Base-by-base conservation (phyloP, 2,329 filamentous ascomycete genomes). In the Colletotrichum higginsianum region DNA sequence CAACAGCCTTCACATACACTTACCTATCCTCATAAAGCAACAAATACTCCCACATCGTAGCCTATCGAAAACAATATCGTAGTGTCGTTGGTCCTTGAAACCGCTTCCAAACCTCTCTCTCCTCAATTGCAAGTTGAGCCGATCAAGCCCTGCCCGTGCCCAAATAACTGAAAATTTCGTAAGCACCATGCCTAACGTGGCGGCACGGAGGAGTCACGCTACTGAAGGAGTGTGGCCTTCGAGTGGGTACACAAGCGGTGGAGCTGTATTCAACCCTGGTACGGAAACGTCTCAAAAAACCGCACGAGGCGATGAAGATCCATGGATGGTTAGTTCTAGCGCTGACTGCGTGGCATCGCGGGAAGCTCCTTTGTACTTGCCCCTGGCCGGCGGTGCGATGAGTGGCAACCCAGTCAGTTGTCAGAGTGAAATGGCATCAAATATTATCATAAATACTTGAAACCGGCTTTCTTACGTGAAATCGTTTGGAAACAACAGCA, bases 291-390 rank as follows among this genome's bases (percentile, higher is more conserved):
- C 21, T 57, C 63, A 57, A 16, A 26, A 16, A 47, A 50, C 16
- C 26, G 26, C 44, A 30, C 23, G n/a, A 40, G 30, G 44, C 50
- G 30, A 11, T 50, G 63, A 61, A 61, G 49, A 67, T 62, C 56
- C 40, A 18, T 44, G 57, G 56, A 47, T 9, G 38, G 47, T 71
- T 50, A 12, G 30, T 70, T 47, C 49, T 56, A 61, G 62, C 50
- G 47, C 42, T 66, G 21, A 18, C 38, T 60, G 11, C 11, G 47
- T 66, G 60, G 38, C 49, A 60, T 49, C 44, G n/a, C 26, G 21
- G 7, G 21, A 40, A 46, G 40, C 21, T 61, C 26, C 42, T 2
- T 3, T 61, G 8, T 35, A 26, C 44, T 30, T 21, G 40, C 49
- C 35, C 42, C 61, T 38, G n/a, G 21, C 18, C 23, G n/a, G 47